Conservation (phyloP, 2,329 filamentous ascomycete genomes). For the Taxawa tesnikishii region DNA sequence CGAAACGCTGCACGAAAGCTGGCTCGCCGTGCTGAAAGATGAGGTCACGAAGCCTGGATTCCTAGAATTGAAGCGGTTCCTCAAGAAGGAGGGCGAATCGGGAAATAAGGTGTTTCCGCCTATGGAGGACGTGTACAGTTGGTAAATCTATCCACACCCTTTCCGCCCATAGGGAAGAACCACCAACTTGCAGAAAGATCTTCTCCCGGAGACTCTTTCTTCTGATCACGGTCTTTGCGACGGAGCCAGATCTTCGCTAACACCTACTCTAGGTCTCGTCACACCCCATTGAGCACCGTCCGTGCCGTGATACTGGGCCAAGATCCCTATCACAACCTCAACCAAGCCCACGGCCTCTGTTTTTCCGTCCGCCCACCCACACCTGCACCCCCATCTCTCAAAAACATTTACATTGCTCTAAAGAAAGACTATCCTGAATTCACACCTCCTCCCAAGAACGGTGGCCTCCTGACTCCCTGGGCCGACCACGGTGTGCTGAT, state of each 20-base stretch:
- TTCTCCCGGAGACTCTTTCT: too few relatives aligned
- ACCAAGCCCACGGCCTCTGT: slow-evolving; percentile 90
- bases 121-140: slow-evolving; percentile 81
- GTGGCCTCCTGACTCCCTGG: slow-evolving; percentile 83
- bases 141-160: slow-evolving; percentile 41
- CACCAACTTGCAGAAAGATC: too few relatives aligned
- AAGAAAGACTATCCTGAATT: slow-evolving; percentile 80
- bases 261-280: slow-evolving; percentile 62
- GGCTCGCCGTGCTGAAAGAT: slow-evolving; percentile 80
- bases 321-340: slow-evolving; percentile 91
- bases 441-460: slow-evolving; percentile 58
- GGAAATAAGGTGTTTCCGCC: slow-evolving; percentile 81
- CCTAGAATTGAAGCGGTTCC: slow-evolving; percentile 74
- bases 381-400: slow-evolving; percentile 73
- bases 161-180: not conserved
- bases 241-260: slow-evolving; percentile 1
- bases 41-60: slow-evolving; percentile 72
- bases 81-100: slow-evolving; percentile 61
- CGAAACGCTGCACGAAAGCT: slow-evolving; percentile 80
- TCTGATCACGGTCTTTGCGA: too few relatives aligned
- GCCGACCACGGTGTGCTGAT: slow-evolving; percentile 85
- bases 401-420: slow-evolving; percentile 86
- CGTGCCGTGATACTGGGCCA: slow-evolving; percentile 92
- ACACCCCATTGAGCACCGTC: slow-evolving; percentile 78
- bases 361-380: slow-evolving; percentile 91